Base-by-base conservation (phyloP, 2,329 filamentous ascomycete genomes). In the Aspergillaceae sp. region DNA sequence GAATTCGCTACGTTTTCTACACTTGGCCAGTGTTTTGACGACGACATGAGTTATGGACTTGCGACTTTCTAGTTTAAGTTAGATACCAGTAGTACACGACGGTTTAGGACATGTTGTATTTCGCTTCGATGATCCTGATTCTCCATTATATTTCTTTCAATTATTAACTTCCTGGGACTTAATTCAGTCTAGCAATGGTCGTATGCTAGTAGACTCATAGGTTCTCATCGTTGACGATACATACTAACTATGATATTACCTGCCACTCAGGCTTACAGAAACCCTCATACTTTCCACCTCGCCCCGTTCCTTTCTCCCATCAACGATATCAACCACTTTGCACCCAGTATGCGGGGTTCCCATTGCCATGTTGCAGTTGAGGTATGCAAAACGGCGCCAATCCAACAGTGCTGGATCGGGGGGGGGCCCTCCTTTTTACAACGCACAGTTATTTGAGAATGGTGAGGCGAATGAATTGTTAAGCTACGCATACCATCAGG, bases 1-100 rank as follows among this genome's bases (percentile, higher is more conserved):
- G 36, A 8, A 26, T 38, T 11, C 5, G 4, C 26, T n/a, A 4
- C n/a, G 36, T 19, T 6, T 38, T 38, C 34, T n/a, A 11, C 19
- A 5, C n/a, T 55, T 63, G 28, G 19, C 9, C 10, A 7, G 19
- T 26, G 27, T 19, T 38, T 11, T 43, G 4, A 36, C n/a, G 30
- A 38, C 26, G 36, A 38, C 36, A 38, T 10, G 36, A 38, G 36
- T 38, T 38, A 38, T 26, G 36, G 19, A 19, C 19, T 19, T 19
- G 2, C 19, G 19, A 19, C 19, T 19, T 19, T 19, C 19, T 27
- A 38, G 38, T 26, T 19, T 34, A 33, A 19, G 19, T 19, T 42
- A 27, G 29, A 42, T 38, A 38, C 36, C 36, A 38, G 19, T 19
- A 2, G 19, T 19, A 19, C 19, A 19, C 19, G 19, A 19, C 2